Conservation (phyloP, 495 filamentous ascomycete species). For the Neurospora africana region DNA sequence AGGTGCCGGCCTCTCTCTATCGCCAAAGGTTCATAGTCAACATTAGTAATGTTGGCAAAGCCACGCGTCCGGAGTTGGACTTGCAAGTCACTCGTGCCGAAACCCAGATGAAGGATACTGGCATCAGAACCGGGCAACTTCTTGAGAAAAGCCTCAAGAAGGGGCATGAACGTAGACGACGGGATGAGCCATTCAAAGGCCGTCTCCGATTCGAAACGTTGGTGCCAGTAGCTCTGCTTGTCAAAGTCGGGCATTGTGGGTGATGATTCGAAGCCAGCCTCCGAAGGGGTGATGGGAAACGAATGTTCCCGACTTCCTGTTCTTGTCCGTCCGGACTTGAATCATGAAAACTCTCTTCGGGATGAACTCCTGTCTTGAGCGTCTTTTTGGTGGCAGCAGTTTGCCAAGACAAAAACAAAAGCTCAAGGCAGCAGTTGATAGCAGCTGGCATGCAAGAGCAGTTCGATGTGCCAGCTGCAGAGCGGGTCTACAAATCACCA, state of each 20-base stretch:
- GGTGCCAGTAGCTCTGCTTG: slow-evolving; percentile 31
- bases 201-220: slow-evolving; percentile 25
- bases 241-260: slow-evolving; percentile 19
- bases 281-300: background rate
- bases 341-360: background rate
- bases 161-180: slow-evolving; percentile 23
- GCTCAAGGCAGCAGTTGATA: background rate
- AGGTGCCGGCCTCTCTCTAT: slow-evolving; percentile 22
- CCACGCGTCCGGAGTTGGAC: slow-evolving; percentile 20
- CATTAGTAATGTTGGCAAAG: slow-evolving; percentile 27
- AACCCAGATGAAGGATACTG: slow-evolving; percentile 29
- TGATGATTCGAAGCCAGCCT: background rate
- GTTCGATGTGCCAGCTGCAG: background rate
- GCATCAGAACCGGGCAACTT: background rate
- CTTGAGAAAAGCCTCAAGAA: slow-evolving; percentile 22
- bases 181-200: slow-evolving; percentile 32
- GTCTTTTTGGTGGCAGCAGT: background rate
- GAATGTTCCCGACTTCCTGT: background rate
- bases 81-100: slow-evolving; percentile 34
- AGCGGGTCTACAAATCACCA: background rate
- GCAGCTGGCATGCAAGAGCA: background rate
- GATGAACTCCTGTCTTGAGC: background rate
- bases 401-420: background rate
- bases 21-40: slow-evolving; percentile 34
- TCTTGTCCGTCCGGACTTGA: background rate